phyloP scores from a whole-genome alignment of 1,139 yeast species.

The Kluyveromyces sp. region DNA sequence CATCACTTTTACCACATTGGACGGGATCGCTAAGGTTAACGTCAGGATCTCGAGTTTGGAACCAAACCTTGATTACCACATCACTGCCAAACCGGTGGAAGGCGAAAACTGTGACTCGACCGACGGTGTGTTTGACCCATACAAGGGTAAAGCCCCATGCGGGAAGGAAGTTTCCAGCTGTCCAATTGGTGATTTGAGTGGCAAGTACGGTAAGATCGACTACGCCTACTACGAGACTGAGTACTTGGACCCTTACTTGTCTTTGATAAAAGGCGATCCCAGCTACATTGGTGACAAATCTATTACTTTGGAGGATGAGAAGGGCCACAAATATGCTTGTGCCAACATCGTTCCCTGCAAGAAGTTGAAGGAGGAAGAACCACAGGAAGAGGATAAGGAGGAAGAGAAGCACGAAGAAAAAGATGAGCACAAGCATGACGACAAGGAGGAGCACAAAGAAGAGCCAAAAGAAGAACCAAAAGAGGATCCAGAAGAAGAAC shows the following conservation, averaged over 20 bases:
- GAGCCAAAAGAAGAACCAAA: slow-evolving; percentile 5
- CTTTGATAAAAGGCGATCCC: slow-evolving; percentile 42
- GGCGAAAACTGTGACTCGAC: slow-evolving; percentile 38
- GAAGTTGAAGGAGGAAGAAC: slow-evolving; percentile 5
- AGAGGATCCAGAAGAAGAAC: not conserved
- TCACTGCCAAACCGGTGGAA: slow-evolving; percentile 45
- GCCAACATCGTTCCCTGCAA: slow-evolving; percentile 38
- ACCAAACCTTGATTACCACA: slow-evolving; percentile 56
- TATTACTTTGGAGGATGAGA: slow-evolving; percentile 45
- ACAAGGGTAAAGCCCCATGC: slow-evolving; percentile 41
- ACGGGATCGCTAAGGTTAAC: slow-evolving; percentile 48
- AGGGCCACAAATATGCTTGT: slow-evolving; percentile 49
- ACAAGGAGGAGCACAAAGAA: slow-evolving; percentile 2
- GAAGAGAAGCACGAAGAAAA: slow-evolving; percentile 3
- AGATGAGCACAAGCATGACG: slow-evolving; percentile 1
- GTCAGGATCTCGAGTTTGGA: slow-evolving; percentile 54
- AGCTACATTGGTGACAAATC: slow-evolving; percentile 48
- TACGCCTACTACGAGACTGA: slow-evolving; percentile 49
- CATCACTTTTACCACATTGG: slow-evolving; percentile 42
- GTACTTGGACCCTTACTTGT: slow-evolving; percentile 48
- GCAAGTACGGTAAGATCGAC: slow-evolving; percentile 55
- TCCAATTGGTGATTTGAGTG: slow-evolving; percentile 57
- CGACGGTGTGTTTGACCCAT: slow-evolving; percentile 51
- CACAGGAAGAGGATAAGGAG: slow-evolving; percentile 1
- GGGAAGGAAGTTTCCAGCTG: slow-evolving; percentile 46